These are phyloP conservation scores for Tetrahymena malaccensis DNA, from an alignment of 73 alveolate genomes.

Conservation along the genomic window DNA sequence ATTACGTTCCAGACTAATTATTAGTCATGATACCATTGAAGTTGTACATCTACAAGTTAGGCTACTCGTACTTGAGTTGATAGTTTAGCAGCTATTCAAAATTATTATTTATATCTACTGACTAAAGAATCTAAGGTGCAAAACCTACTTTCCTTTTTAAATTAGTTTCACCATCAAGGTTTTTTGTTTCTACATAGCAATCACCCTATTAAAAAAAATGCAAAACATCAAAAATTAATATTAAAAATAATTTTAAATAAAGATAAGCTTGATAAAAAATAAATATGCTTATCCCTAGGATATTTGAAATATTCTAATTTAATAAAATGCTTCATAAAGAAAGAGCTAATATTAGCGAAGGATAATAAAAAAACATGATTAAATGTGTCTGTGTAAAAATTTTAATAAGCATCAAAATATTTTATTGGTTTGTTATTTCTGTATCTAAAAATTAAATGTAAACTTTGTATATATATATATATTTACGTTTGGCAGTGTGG, in stretches of 20 bases:
- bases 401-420: background rate
- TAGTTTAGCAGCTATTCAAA: background rate
- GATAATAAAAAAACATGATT: too few species aligned
- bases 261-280: too few species aligned
- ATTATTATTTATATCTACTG: background rate
- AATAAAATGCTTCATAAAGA: too few species aligned
- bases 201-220: slow-evolving; percentile 32
- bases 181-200: slow-evolving; percentile 80
- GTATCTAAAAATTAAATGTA: background rate
- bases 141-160: slow-evolving; percentile 56
- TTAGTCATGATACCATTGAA: slow-evolving; percentile 32
- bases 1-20: background rate
- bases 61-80: slow-evolving; percentile 34
- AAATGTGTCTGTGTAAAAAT: too few species aligned
- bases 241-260: background rate
- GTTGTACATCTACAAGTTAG: slow-evolving; percentile 31
- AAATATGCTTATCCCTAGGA: too few species aligned
- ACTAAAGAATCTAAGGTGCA: background rate
- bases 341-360: background rate
- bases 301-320: too few species aligned
- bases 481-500: slow-evolving; percentile 60
- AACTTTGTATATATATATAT: background rate
- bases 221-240: slow-evolving; percentile 17
- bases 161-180: slow-evolving; percentile 89
- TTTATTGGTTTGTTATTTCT: too few species aligned